These are phyloP conservation scores for Schizothecium vesticola DNA, from an alignment of 495 filamentous ascomycete genomes.

Conservation along the genomic window DNA sequence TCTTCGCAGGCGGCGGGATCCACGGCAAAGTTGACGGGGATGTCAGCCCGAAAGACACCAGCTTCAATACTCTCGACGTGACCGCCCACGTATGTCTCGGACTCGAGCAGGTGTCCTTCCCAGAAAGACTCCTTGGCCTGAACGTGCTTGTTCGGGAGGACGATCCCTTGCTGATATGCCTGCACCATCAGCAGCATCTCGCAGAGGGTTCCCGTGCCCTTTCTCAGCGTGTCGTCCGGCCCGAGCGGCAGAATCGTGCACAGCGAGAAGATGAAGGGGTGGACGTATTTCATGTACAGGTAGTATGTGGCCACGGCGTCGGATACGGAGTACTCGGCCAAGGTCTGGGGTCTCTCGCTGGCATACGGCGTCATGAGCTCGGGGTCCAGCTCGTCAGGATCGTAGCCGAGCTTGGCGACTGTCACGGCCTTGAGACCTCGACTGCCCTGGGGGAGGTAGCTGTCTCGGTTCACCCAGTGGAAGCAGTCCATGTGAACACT, in stretches of 20 bases:
- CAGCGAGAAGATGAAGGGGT: slow-evolving; percentile 97
- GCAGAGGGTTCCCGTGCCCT: slow-evolving; percentile 95
- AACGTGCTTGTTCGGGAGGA: slow-evolving; percentile 95
- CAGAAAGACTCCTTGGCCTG: slow-evolving; percentile 88
- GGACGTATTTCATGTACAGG: slow-evolving; percentile 99
- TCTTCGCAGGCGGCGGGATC: slow-evolving; percentile 86
- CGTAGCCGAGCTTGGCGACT: slow-evolving; percentile 94
- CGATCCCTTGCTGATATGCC: slow-evolving; percentile 85
- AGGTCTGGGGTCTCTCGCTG: slow-evolving; percentile 80
- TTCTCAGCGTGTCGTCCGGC: slow-evolving; percentile 85
- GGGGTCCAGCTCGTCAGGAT: slow-evolving; percentile 95
- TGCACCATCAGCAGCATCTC: slow-evolving; percentile 99
- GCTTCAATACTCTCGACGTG: slow-evolving; percentile 99
- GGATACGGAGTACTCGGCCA: slow-evolving; percentile 97
- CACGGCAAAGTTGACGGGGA: slow-evolving; percentile 85
- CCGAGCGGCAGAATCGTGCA: slow-evolving; percentile 94
- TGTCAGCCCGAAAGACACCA: slow-evolving; percentile 93
- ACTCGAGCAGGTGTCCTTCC: slow-evolving; percentile 92
- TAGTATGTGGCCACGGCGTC: slow-evolving; percentile 99
- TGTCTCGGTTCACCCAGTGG: slow-evolving; percentile 97
- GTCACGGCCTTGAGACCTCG: slow-evolving; percentile 97
- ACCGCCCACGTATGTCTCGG: slow-evolving; percentile 95
- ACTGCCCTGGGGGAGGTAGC: slow-evolving; percentile 95
- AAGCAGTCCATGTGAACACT: slow-evolving; percentile 99
- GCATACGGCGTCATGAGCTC: slow-evolving; percentile 97